phyloP scores from a whole-genome alignment of 345 rosid genomes.

The Dipteronia sinensis region DNA sequence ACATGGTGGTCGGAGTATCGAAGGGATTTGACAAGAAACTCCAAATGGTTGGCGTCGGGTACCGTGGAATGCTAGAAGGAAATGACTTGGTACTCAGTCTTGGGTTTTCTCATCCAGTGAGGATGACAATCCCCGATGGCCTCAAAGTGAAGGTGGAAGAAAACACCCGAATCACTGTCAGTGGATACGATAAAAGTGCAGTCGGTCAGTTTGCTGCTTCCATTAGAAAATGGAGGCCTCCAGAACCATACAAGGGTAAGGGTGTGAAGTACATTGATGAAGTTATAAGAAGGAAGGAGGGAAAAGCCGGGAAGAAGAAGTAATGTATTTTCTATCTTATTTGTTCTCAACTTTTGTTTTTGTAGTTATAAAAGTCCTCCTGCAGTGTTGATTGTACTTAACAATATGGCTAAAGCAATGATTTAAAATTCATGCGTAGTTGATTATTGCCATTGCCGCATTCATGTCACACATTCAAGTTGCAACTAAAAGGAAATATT shows the following conservation, averaged over 20 bases:
- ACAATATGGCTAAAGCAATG: background rate
- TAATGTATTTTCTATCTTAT: slow-evolving; percentile 25
- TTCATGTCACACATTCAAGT: background rate
- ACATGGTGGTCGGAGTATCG: slow-evolving; percentile 95
- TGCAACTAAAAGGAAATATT: background rate
- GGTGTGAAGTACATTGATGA: slow-evolving; percentile 92
- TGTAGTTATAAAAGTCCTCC: slow-evolving; percentile 4
- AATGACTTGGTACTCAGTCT: slow-evolving; percentile 77
- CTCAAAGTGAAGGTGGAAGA: slow-evolving; percentile 85
- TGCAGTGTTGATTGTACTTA: slow-evolving; percentile 3
- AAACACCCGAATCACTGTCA: slow-evolving; percentile 67
- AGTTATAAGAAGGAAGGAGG: slow-evolving; percentile 78
- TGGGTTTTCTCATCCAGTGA: slow-evolving; percentile 92
- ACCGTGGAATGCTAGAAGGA: slow-evolving; percentile 82
- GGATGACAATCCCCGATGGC: slow-evolving; percentile 77
- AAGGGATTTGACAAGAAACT: slow-evolving; percentile 97
- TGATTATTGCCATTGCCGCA: background rate
- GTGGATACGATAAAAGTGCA: slow-evolving; percentile 74
- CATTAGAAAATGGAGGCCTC: slow-evolving; percentile 91
- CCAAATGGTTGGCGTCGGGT: slow-evolving; percentile 85
- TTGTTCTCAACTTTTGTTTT: background rate
- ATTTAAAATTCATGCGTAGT: background rate
- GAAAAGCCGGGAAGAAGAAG: slow-evolving; percentile 98
- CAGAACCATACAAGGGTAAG: slow-evolving; percentile 97
- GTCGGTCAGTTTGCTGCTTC: slow-evolving; percentile 93